Base-by-base conservation (phyloP, 805 yeast species). In the Scheffersomyces spartinae region DNA sequence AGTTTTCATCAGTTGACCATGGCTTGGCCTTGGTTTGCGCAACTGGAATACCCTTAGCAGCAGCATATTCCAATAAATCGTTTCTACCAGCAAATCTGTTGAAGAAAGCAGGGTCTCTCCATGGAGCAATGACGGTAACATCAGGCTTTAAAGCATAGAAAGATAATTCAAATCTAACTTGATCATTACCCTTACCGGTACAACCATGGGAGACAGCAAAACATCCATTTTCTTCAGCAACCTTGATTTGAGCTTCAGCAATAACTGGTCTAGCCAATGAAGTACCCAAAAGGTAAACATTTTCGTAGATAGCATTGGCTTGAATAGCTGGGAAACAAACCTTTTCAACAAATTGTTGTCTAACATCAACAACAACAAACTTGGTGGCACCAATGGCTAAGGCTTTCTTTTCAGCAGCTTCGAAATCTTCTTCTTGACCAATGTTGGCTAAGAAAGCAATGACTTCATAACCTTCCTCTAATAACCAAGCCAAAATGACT, bases 181-280 rank as follows among this genome's bases (percentile, higher is more conserved):
- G 98, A 61, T 91, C 99, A 55, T 91, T 91, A 64, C 99, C 99
- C 68, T 91, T 91, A 65, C 99, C 99, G 41, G 99, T 91, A 66
- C 98, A 91, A 38, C 99, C 99, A 59, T 91, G 99, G 25, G 95
- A 75, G 25, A 91, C 98, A 27, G 97, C 97, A 45, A 88, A 85
- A 70, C 98, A 91, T 38, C 96, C 96, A 59, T 91, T 93, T 47
- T 81, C 71, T 64, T 85, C 93, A 35, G 99, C 99, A 38, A 84
- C 96, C 47, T 80, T 71, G 54, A 91, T 91, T 65, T 91, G 98
- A 26, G 98, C 98, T 63, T 86, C 77, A 30, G 99, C 95, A 57
- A 91, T 91, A 30, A 88, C 95, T 18, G 99, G 99, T 68, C 99
- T 81, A 26, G 99, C 99, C 49, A 91, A 68, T 9, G 99, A 85